Evolutionary conservation across 495 filamentous ascomycete genomes (phyloP).

Genomic region (Aspergillus homomorphus): DNA sequence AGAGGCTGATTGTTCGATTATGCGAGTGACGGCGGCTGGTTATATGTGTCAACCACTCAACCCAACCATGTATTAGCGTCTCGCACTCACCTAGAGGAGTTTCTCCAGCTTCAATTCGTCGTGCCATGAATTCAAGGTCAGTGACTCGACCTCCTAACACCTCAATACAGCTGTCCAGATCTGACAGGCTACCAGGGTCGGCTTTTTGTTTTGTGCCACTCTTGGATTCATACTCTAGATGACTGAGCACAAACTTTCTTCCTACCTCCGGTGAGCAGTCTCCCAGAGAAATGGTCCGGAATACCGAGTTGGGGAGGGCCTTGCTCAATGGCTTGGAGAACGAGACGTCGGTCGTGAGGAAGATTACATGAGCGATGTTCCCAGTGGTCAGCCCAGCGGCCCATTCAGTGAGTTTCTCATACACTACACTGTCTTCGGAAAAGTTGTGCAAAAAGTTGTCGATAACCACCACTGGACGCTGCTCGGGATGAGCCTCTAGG

Average conservation of each 20-base stretch:
- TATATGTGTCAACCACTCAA: conserved; percentile 17
- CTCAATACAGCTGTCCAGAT: conserved; percentile 79
- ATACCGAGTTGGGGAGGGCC: conserved; percentile 85
- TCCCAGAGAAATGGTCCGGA: conserved; percentile 77
- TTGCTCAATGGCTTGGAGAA: conserved; percentile 86
- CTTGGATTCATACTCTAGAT: conserved; percentile 57
- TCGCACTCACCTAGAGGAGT: conserved; percentile 57
- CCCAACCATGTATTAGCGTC: neutral
- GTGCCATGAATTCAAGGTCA: conserved; percentile 87
- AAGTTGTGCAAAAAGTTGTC: conserved; percentile 90
- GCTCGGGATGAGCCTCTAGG: conserved; percentile 85
- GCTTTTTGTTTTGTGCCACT: conserved; percentile 33
- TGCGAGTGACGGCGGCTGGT: conserved; percentile 78
- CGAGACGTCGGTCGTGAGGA: conserved; percentile 89
- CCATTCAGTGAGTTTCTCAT: conserved; percentile 91
- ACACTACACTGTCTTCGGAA: conserved; percentile 68
- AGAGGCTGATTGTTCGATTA: conserved; percentile 79
- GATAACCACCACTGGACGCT: conserved; percentile 79
- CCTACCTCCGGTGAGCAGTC: conserved; percentile 84
- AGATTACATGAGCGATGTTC: conserved; percentile 95
- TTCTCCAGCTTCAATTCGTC: conserved; percentile 88
- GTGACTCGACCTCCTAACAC: conserved; percentile 85
- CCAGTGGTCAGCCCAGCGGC: conserved; percentile 79
- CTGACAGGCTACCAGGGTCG: conserved; percentile 54
- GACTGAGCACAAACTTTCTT: conserved; percentile 83